Base-by-base conservation (phyloP, 2,329 filamentous ascomycete species). In the Albophoma yamanashiensis region DNA sequence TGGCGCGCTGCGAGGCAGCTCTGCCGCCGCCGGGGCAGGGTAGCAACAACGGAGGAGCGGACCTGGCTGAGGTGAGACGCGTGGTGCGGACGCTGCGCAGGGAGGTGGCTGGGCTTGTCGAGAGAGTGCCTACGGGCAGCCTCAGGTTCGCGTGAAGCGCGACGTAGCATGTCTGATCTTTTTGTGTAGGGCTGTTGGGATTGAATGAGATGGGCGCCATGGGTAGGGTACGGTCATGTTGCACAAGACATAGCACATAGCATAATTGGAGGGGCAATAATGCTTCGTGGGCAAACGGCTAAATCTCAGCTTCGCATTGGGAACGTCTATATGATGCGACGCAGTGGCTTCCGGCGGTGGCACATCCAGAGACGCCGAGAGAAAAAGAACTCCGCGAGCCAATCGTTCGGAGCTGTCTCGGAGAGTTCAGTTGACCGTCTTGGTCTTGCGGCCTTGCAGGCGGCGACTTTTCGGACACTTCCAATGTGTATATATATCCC, bases 1-100 rank as follows among this genome's bases (percentile, higher is more conserved):
- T 85, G 50, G 72, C 70, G 53, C 73, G 79, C 57, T 82, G 81
- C 62, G 82, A 83, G 62, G 70, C 72, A 36, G 76, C 76, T 34
- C 67, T 80, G 38, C 72, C 75, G 57, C 71, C 72, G 58, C 64
- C 73, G 17, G 69, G 75, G 34, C 68, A 77, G 62, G 72, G 74
- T 25, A 67, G 65, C 59, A 81, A 81, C 65, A 70, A 73, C 5
- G 79, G 79, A 14, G 79, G 78, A 38, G 67, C 73, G 40, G 78
- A 80, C 58, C 67, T 78, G 31, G 71, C 73, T 22, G 77, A 80
- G 50, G 66, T 82, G 40, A 67, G 76, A 60, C 69, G 77, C 20
- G 69, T 72, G 58, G 68, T 82, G 50, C 76, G 73, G 66, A 72
- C 74, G 34, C 64, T 79, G 56, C 74, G 73, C 64, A 72, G 78